Percentiles rank a stretch among this genome's conserved stretches.
These are phyloP conservation scores for Apocynum venetum DNA, from an alignment of 257 asterid species.

Conservation along the genomic window DNA sequence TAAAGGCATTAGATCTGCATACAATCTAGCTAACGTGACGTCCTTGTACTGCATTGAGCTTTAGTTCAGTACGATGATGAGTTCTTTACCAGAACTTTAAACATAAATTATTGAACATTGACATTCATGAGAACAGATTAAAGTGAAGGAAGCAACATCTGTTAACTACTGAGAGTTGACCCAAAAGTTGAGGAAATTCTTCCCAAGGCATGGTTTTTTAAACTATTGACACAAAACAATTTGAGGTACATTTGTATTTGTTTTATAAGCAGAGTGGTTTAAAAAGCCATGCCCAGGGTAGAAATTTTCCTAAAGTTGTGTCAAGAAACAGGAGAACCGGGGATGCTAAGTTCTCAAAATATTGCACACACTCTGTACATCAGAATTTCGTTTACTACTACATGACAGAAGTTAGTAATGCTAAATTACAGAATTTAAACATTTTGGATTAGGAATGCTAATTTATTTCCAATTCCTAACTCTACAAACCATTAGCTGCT, in stretches of 20 bases:
- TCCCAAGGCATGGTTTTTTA: neutral
- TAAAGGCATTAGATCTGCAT: neutral
- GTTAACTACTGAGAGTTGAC: neutral
- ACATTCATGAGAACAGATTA: neutral
- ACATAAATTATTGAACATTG: neutral
- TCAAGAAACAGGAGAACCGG: neutral
- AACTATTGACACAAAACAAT: neutral
- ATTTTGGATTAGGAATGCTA: conserved; percentile 7
- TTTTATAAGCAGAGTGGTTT: neutral
- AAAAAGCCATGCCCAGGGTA: neutral
- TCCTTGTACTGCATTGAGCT: neutral
- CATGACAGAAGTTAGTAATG: neutral
- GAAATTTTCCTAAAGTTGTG: neutral
- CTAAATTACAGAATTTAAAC: neutral
- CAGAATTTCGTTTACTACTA: neutral
- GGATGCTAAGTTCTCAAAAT: neutral
- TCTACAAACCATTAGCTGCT: conserved; percentile 22
- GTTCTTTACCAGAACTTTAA: neutral
- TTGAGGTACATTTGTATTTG: neutral
- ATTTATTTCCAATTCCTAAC: conserved; percentile 14
- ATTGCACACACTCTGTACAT: neutral
- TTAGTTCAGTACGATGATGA: neutral
- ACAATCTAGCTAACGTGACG: neutral
- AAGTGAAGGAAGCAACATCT: neutral
- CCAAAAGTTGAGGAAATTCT: neutral